phyloP scores from a whole-genome alignment of 352 stramenopile genomes.

The Globisporangium recalcitrans region DNA sequence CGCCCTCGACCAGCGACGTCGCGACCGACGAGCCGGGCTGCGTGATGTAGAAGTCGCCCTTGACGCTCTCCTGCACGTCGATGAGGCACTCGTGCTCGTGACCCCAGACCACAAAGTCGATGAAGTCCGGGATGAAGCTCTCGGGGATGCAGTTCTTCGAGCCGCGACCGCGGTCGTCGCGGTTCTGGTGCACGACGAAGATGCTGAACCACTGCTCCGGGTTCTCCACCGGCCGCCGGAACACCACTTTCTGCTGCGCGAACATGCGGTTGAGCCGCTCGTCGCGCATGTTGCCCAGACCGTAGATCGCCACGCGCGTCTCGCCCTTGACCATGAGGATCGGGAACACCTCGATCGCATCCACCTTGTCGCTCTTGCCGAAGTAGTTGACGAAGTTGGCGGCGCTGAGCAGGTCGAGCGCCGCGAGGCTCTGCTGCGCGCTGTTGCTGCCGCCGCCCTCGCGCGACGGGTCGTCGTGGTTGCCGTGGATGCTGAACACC shows the following conservation, averaged over 20 bases:
- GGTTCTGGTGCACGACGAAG: constrained; percentile 99
- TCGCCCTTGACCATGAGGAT: constrained; percentile 94
- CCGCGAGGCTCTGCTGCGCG: constrained; percentile 82
- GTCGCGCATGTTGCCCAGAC: constrained; percentile 97
- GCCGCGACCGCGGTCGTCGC: constrained; percentile 88
- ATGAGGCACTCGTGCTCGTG: constrained; percentile 99
- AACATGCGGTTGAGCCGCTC: constrained; percentile 98
- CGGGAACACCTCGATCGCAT: constrained; percentile 94
- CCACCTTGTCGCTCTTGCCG: constrained; percentile 89
- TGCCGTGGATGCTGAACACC: constrained; percentile 98
- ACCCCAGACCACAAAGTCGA: constrained; percentile 96
- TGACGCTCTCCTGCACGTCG: constrained; percentile 90
- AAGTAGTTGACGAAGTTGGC: constrained; percentile 99
- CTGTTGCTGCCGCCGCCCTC: constrained; percentile 63
- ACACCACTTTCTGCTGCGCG: constrained; percentile 93
- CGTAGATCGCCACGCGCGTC: constrained; percentile 96
- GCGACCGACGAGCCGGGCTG: constrained; percentile 96
- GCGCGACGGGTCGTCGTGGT: constrained; percentile 98
- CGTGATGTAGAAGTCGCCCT: constrained; percentile 95
- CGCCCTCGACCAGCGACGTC: constrained; percentile 91
- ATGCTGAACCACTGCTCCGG: constrained; percentile 95
- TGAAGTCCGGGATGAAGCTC: constrained; percentile 98
- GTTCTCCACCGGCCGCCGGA: constrained; percentile 80
- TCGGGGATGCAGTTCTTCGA: constrained; percentile 97
- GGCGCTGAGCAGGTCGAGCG: constrained; percentile 93